Conservation (phyloP, 108 stramenopile species). For the Aureococcus anophagefferens region DNA sequence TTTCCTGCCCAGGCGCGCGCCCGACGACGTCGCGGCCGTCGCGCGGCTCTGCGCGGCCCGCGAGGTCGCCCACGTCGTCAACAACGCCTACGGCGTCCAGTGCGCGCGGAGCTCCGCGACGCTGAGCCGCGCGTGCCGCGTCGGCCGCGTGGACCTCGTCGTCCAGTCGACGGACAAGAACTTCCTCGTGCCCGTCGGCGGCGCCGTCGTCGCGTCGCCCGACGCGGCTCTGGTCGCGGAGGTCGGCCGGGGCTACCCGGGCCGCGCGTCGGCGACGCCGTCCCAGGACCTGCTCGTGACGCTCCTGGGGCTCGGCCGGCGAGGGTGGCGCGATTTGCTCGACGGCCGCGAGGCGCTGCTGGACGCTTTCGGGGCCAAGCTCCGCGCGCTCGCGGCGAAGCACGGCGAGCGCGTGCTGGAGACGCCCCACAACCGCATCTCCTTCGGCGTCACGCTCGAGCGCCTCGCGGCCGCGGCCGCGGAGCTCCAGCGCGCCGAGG, state of each 20-base stretch:
- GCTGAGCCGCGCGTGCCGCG: conserved; percentile 64
- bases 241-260: conserved; percentile 87
- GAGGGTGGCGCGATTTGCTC: conserved; percentile 61
- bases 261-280: conserved; percentile 84
- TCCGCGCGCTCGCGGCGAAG: conserved; percentile 53
- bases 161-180: conserved; percentile 98
- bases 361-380: conserved; percentile 36
- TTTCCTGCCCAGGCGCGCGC: no score
- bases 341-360: conserved; percentile 48
- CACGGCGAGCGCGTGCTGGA: conserved; percentile 72
- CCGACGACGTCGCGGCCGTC: conserved; percentile 76
- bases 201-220: conserved; percentile 75
- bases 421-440: conserved; percentile 82
- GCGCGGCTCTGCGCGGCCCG: conserved; percentile 62
- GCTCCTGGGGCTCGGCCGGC: conserved; percentile 79
- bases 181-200: conserved; percentile 93
- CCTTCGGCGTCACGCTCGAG: conserved; percentile 83
- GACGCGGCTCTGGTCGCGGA: conserved; percentile 51
- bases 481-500: not conserved
- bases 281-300: conserved; percentile 94
- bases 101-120: conserved; percentile 42
- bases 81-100: conserved; percentile 98
- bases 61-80: conserved; percentile 79
- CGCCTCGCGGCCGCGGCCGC: conserved; percentile 31
- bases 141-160: conserved; percentile 91